These are phyloP conservation scores for Podila clonocystis DNA, from an alignment of 192 early-diverging fungal species.

Conservation along the genomic window DNA sequence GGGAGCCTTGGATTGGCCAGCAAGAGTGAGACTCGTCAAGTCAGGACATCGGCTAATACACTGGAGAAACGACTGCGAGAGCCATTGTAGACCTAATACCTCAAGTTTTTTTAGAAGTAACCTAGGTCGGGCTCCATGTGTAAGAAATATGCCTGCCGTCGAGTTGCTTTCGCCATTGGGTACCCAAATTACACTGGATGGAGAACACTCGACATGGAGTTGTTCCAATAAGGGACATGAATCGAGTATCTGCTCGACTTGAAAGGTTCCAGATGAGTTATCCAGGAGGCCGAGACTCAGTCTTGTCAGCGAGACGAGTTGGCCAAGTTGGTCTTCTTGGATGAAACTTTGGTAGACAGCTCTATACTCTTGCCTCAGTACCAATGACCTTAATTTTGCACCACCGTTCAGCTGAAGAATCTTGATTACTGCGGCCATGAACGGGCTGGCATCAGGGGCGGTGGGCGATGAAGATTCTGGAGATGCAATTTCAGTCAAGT, in stretches of 20 bases:
- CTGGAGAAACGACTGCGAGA: not conserved
- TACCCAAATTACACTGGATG: not conserved
- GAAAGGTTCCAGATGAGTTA: not conserved
- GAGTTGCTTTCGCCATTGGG: not conserved
- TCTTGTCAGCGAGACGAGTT: not conserved
- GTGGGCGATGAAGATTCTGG: not conserved
- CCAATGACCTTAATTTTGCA: not conserved
- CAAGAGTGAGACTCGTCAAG: not conserved
- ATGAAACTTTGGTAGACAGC: not conserved
- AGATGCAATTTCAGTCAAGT: not conserved
- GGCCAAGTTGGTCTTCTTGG: not conserved
- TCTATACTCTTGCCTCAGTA: not conserved
- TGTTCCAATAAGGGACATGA: not conserved
- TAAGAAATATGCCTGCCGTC: not conserved
- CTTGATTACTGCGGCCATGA: not conserved
- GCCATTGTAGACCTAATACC: not conserved
- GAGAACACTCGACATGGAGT: not conserved
- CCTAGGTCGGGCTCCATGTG: not conserved
- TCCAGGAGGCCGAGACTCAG: not conserved
- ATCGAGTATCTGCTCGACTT: not conserved
- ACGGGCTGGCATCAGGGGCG: not conserved
- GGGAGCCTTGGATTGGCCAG: not conserved
- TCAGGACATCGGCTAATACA: slow-evolving; percentile 7
- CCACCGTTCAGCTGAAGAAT: not conserved
- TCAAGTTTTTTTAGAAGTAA: not conserved